Conservation (phyloP, 1,284 basidiomycete species). For the Leccinum pachyderme region DNA sequence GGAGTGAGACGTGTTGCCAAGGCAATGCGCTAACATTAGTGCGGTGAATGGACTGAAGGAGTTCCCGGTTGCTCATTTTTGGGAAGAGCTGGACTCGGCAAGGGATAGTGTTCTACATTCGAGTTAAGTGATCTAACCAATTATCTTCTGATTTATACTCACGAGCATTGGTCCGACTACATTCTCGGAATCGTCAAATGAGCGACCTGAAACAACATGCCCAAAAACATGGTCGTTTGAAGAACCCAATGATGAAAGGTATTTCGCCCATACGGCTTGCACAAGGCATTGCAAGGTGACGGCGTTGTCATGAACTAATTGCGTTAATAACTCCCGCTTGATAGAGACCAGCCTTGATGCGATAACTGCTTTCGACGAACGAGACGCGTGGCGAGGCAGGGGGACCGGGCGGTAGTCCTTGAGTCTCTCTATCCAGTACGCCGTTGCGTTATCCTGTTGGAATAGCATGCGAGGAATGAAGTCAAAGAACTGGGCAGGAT, state of each 20-base stretch:
- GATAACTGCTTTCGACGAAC: conserved; percentile 8
- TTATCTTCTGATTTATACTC: conserved; percentile 17
- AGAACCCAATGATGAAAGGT: conserved; percentile 36
- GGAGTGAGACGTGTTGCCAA: conserved; percentile 49
- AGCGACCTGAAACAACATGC: conserved; percentile 48
- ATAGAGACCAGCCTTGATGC: conserved; percentile 13
- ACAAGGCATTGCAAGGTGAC: conserved; percentile 40
- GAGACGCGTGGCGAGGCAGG: conserved; percentile 11
- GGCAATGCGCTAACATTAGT: conserved; percentile 41
- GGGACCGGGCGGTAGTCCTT: conserved; percentile 25
- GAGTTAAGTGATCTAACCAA: not conserved
- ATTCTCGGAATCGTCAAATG: conserved; percentile 40
- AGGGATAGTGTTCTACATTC: conserved; percentile 45
- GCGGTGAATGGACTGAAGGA: conserved; percentile 41
- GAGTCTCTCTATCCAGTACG: conserved; percentile 41
- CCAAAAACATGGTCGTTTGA: conserved; percentile 45
- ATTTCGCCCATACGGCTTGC: conserved; percentile 43
- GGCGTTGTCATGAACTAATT: conserved; percentile 20
- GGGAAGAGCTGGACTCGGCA: conserved; percentile 38
- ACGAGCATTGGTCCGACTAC: conserved; percentile 52
- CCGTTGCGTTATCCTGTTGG: conserved; percentile 40
- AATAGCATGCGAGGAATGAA: conserved; percentile 34
- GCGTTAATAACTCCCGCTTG: conserved; percentile 10
- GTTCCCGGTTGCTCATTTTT: conserved; percentile 33
- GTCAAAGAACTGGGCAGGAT: conserved; percentile 36